Conservation (phyloP, 192 early-diverging fungal genomes). For the Entomortierella parvispora region DNA sequence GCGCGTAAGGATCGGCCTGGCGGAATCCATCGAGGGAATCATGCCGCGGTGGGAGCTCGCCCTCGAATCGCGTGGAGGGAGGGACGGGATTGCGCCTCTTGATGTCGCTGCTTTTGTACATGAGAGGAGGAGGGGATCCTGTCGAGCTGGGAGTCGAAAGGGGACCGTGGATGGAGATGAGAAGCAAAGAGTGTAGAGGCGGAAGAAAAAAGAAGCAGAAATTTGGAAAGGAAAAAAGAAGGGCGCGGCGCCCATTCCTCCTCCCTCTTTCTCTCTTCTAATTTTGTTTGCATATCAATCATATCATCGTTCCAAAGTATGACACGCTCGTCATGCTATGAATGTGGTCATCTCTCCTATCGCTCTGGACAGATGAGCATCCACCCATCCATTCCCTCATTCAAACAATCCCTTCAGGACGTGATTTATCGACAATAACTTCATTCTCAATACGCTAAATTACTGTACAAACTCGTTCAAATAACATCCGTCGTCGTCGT, state of each 20-base stretch:
- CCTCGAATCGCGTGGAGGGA: neutral
- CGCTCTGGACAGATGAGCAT: no score
- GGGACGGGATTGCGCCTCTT: slow-evolving; percentile 38
- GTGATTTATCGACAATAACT: no score
- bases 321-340: no score
- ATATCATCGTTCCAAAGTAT: no score
- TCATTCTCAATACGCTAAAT: no score
- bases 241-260: neutral
- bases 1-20: slow-evolving; percentile 32
- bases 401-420: no score
- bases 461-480: neutral
- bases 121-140: slow-evolving; percentile 5
- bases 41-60: neutral
- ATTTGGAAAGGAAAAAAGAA: slow-evolving; percentile 15
- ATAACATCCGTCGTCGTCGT: neutral
- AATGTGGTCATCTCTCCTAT: no score
- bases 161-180: neutral
- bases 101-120: slow-evolving; percentile 46
- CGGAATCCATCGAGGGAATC: slow-evolving; percentile 5
- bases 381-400: no score
- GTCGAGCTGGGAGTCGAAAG: neutral
- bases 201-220: slow-evolving; percentile 2
- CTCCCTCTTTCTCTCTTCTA: no score
- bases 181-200: neutral
- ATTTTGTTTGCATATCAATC: no score